These are phyloP conservation scores for Claviceps pusilla DNA, from an alignment of 2,329 filamentous ascomycete species.

Conservation along the genomic window DNA sequence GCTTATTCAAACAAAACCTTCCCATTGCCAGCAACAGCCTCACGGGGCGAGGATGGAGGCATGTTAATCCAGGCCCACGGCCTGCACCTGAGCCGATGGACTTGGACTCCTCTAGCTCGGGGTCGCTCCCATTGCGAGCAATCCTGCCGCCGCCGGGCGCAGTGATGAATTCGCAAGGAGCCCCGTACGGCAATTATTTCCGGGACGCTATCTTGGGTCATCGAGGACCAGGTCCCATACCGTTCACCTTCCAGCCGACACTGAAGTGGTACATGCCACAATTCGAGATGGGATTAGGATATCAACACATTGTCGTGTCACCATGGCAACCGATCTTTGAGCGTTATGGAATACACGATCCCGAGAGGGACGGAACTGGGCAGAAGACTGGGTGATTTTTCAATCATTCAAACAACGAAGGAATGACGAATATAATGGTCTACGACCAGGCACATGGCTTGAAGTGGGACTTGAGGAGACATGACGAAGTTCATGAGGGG, in stretches of 20 bases:
- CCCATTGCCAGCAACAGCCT: constrained; percentile 20
- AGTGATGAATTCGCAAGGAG: constrained; percentile 1
- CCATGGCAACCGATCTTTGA: constrained; percentile 28
- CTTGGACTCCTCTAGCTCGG: neutral
- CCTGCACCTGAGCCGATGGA: neutral
- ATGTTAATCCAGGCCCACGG: constrained; percentile 10
- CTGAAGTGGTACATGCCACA: constrained; percentile 37
- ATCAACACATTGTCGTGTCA: constrained; percentile 32
- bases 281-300: constrained; percentile 30
- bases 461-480: neutral
- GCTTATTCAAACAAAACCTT: constrained; percentile 19
- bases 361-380: constrained; percentile 6
- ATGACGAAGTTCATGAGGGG: neutral
- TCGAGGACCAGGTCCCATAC: neutral
- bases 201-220: constrained; percentile 5
- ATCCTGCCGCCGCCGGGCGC: constrained; percentile 34
- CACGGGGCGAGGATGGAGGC: constrained; percentile 22
- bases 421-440: neutral
- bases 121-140: constrained; percentile 13
- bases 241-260: constrained; percentile 31
- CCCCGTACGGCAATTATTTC: constrained; percentile 25
- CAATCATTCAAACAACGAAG: neutral
- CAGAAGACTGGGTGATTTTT: neutral
- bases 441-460: neutral
- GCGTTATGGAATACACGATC: constrained; percentile 13